Conservation (phyloP, 129 eudicot species). For the Artemisia argyi region DNA sequence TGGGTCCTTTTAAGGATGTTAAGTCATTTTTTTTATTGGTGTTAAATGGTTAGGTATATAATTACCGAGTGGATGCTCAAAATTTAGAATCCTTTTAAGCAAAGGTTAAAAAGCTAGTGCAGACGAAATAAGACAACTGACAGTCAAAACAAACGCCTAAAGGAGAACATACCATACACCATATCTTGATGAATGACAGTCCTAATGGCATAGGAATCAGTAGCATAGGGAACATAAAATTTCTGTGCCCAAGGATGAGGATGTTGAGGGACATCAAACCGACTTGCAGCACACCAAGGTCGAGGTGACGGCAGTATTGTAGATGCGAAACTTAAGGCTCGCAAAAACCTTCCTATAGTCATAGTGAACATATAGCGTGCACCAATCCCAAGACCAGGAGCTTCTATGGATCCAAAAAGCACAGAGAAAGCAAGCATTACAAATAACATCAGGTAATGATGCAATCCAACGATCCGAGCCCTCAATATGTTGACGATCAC, state of each 20-base stretch:
- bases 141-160: background rate
- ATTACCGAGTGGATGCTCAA: background rate
- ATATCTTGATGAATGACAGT: conserved; percentile 57
- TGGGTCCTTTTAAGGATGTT: background rate
- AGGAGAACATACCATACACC: conserved; percentile 64
- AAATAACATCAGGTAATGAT: conserved; percentile 90
- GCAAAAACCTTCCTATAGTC: conserved; percentile 87
- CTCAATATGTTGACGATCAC: conserved; percentile 61
- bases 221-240: conserved; percentile 87
- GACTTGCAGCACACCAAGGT: conserved; percentile 96
- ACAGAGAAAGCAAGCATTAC: conserved; percentile 97
- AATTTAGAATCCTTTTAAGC: conserved; percentile 9
- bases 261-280: conserved; percentile 72
- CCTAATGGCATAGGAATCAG: conserved; percentile 63
- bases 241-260: conserved; percentile 96
- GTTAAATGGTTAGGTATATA: background rate
- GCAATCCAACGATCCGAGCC: conserved; percentile 87
- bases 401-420: conserved; percentile 80
- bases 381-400: conserved; percentile 98
- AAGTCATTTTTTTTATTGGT: background rate
- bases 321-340: conserved; percentile 79
- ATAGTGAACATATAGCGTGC: conserved; percentile 98
- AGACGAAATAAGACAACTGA: background rate
- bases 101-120: conserved; percentile 5
- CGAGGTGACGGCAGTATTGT: conserved; percentile 96